These are phyloP conservation scores for Scedosporium boydii DNA, from an alignment of 2,329 filamentous ascomycete species.

Conservation along the genomic window DNA sequence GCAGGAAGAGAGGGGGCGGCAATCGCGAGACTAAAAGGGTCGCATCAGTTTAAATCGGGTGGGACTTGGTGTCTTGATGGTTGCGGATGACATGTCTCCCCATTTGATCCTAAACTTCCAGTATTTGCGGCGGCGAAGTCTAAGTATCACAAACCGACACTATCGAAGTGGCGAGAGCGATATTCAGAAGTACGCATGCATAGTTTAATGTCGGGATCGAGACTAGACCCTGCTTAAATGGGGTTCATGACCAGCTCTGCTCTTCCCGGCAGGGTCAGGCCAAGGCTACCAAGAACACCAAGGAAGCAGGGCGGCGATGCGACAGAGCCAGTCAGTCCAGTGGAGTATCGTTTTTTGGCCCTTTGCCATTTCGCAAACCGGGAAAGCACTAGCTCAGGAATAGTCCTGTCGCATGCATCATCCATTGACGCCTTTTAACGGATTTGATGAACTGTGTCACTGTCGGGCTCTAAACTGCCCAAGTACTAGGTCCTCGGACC, in stretches of 20 bases:
- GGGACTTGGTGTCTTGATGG: not conserved
- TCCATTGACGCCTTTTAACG: not conserved
- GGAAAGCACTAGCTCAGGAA: not conserved
- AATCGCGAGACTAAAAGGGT: not conserved
- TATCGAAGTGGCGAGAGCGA: too few relatives aligned
- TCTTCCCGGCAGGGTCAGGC: too few relatives aligned
- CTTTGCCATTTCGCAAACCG: not conserved
- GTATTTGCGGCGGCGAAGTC: too few relatives aligned
- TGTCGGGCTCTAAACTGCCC: not conserved
- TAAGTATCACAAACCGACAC: too few relatives aligned
- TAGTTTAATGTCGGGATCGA: too few relatives aligned
- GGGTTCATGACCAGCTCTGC: too few relatives aligned
- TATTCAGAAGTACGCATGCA: too few relatives aligned
- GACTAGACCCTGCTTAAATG: too few relatives aligned
- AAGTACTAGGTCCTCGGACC: not conserved
- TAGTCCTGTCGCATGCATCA: not conserved
- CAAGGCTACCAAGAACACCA: too few relatives aligned
- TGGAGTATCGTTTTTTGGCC: not conserved
- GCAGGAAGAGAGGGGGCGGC: not conserved
- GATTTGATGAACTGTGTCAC: not conserved
- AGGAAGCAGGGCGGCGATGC: too few relatives aligned
- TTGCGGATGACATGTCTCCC: not conserved
- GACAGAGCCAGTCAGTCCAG: not conserved
- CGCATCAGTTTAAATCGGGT: not conserved
- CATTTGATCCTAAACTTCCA: not conserved